These are phyloP conservation scores for Tricholoma saponaceum DNA, from an alignment of 768 basidiomycete genomes.

Conservation along the genomic window DNA sequence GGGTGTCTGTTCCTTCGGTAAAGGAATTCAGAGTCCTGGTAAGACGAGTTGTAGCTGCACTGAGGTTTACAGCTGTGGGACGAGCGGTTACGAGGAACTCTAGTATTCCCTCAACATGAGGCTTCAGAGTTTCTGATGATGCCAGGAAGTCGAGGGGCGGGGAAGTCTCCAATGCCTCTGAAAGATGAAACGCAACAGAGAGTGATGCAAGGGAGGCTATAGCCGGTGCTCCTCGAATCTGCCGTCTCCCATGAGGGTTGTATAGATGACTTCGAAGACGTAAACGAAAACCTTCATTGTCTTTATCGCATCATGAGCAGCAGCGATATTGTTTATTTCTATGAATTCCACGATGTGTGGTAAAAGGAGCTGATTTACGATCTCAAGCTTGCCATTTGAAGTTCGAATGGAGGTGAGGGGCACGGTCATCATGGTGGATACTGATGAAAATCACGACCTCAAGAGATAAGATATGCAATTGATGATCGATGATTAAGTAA, in stretches of 20 bases:
- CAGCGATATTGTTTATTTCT: constrained; percentile 64
- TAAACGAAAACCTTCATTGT: constrained; percentile 73
- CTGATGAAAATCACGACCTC: neutral
- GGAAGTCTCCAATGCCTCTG: constrained; percentile 42
- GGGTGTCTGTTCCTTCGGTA: constrained; percentile 38
- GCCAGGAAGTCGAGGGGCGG: constrained; percentile 52
- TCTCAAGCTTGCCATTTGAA: constrained; percentile 55
- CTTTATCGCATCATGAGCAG: constrained; percentile 93
- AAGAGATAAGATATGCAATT: neutral
- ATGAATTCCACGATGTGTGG: constrained; percentile 71
- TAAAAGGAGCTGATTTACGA: constrained; percentile 86
- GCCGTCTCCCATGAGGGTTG: constrained; percentile 9
- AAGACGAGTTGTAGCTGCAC: constrained; percentile 78
- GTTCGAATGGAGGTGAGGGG: constrained; percentile 39
- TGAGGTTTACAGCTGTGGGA: constrained; percentile 96
- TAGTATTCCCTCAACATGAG: constrained; percentile 55
- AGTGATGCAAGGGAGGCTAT: constrained; percentile 91
- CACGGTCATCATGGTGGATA: constrained; percentile 14
- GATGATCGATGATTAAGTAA: too few relatives aligned
- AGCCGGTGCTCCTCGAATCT: constrained; percentile 87
- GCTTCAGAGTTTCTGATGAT: constrained; percentile 46
- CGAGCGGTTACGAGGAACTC: constrained; percentile 79
- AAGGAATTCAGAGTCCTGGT: constrained; percentile 41
- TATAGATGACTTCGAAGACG: constrained; percentile 3
- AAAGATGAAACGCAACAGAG: constrained; percentile 63